These are phyloP conservation scores for Neurospora sp. DNA, from an alignment of 495 filamentous ascomycete genomes.

Conservation along the genomic window DNA sequence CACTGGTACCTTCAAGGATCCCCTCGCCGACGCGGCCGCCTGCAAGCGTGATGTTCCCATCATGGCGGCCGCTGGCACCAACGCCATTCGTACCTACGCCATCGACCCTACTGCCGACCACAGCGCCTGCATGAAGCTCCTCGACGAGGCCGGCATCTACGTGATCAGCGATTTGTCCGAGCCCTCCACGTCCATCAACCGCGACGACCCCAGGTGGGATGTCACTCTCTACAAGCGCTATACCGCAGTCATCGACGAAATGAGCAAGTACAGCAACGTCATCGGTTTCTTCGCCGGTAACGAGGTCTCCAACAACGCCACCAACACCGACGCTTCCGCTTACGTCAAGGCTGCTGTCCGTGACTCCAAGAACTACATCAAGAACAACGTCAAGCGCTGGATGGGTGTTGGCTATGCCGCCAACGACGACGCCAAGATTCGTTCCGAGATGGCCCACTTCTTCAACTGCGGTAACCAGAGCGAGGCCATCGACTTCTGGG, in stretches of 20 bases:
- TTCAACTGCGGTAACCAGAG: conserved; percentile 72
- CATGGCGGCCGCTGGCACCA: conserved; percentile 67
- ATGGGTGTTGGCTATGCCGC: conserved; percentile 94
- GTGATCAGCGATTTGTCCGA: conserved; percentile 81
- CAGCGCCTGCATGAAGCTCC: conserved; percentile 70
- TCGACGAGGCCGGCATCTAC: conserved; percentile 86
- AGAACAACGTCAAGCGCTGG: conserved; percentile 58
- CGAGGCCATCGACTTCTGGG: conserved; percentile 84
- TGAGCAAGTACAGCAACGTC: conserved; percentile 72
- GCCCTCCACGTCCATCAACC: conserved; percentile 73
- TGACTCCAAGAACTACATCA: conserved; percentile 90
- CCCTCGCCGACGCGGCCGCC: conserved; percentile 56
- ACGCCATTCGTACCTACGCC: conserved; percentile 88
- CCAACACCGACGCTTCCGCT: conserved; percentile 76
- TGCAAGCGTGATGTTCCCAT: conserved; percentile 81
- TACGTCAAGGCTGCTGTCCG: conserved; percentile 95
- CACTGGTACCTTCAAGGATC: conserved; percentile 44
- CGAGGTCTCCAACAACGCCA: conserved; percentile 79
- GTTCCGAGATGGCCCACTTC: conserved; percentile 69
- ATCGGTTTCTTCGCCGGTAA: conserved; percentile 97
- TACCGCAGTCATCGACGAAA: conserved; percentile 68
- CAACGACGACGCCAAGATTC: conserved; percentile 78
- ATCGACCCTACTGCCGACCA: conserved; percentile 75
- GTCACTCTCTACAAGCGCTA: conserved; percentile 67
- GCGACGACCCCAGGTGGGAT: conserved; percentile 67